Percentiles rank a stretch among this genome's conserved stretches.
These are phyloP conservation scores for Ilyonectria robusta DNA, from an alignment of 2,329 filamentous ascomycete species.

Conservation along the genomic window DNA sequence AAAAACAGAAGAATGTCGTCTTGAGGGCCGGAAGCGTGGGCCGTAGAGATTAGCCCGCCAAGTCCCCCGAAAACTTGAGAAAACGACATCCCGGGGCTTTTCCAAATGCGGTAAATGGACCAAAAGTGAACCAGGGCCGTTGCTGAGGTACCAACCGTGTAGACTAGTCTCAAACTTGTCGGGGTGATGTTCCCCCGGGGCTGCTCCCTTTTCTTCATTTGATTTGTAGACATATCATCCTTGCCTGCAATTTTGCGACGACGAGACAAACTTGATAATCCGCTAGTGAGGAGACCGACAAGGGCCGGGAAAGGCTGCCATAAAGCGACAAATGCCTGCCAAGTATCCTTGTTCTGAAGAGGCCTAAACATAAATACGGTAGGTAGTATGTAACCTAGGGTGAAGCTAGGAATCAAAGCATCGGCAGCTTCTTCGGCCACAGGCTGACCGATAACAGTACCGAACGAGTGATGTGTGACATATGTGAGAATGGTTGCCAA, in stretches of 20 bases:
- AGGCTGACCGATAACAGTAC: not conserved
- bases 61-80: not conserved
- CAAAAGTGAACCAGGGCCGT: not conserved
- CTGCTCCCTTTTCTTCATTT: not conserved
- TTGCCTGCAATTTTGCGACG: not conserved
- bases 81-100: not conserved
- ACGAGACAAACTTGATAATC: not conserved
- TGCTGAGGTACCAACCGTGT: not conserved
- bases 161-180: not conserved
- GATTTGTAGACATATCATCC: not conserved
- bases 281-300: not conserved
- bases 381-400: not conserved
- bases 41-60: not conserved
- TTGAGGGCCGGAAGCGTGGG: not conserved
- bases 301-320: not conserved
- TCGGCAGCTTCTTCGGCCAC: not conserved
- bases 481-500: not conserved
- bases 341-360: not conserved
- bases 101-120: not conserved
- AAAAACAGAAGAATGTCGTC: not conserved
- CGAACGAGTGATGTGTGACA: not conserved
- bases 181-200: not conserved
- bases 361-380: not conserved
- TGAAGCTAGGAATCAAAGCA: not conserved
- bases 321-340: not conserved